A percentile compares a stretch with the other conserved stretches of the same genome.
phyloP scores from a whole-genome alignment of 2,329 filamentous ascomycete genomes.

The Penicillium expansum region DNA sequence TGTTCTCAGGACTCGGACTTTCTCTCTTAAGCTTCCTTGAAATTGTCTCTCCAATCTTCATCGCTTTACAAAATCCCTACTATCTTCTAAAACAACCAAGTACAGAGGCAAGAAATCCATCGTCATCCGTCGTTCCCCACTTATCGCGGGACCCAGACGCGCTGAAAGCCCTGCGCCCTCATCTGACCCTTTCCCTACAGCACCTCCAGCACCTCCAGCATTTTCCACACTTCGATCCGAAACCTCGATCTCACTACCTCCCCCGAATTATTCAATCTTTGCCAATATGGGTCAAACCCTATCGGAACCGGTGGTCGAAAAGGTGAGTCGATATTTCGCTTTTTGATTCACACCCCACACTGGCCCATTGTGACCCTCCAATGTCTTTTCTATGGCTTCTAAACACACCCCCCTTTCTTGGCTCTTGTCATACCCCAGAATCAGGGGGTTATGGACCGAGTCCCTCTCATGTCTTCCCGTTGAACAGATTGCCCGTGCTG shows the following conservation, averaged over 20 bases:
- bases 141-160: constrained; percentile 27
- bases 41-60: not conserved
- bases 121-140: constrained; percentile 22
- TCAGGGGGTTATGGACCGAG: not conserved
- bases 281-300: constrained; percentile 93
- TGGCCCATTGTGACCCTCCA: constrained; percentile 12
- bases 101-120: constrained; percentile 3
- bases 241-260: constrained; percentile 14
- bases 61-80: not conserved
- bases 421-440: not conserved
- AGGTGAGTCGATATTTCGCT: constrained; percentile 62
- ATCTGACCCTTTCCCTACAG: constrained; percentile 27
- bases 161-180: constrained; percentile 27
- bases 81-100: not conserved
- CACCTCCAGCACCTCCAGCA: constrained; percentile 18
- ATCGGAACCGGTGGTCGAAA: constrained; percentile 97
- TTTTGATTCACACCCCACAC: constrained; percentile 25
- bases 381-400: not conserved
- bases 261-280: constrained; percentile 23
- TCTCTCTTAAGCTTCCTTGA: not conserved
- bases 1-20: not conserved
- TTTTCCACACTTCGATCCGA: constrained; percentile 12
- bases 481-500: not conserved
- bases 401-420: not conserved
- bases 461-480: not conserved